These are phyloP conservation scores for Suillus lakei DNA, from an alignment of 768 basidiomycete species.

Conservation along the genomic window DNA sequence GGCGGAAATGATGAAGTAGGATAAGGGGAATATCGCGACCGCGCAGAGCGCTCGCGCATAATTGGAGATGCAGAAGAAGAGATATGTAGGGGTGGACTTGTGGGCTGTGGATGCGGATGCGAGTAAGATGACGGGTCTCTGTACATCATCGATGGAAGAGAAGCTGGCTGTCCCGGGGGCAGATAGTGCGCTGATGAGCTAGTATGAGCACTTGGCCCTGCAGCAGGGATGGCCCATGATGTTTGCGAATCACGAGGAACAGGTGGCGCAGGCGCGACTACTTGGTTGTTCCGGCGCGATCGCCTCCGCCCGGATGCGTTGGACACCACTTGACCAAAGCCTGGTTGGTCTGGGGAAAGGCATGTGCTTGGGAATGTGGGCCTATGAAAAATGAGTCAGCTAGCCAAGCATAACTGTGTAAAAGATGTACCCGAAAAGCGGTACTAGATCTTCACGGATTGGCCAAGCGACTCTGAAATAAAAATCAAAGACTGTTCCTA, in stretches of 20 bases:
- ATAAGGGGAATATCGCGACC: constrained; percentile 51
- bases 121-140: constrained; percentile 25
- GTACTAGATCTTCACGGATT: constrained; percentile 83
- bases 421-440: constrained; percentile 78
- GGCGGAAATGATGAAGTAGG: constrained; percentile 34
- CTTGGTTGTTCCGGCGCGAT: constrained; percentile 55
- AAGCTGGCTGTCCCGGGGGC: constrained; percentile 26
- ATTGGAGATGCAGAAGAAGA: constrained; percentile 31
- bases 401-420: background rate
- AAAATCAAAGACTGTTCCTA: constrained; percentile 16
- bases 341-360: constrained; percentile 83
- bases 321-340: constrained; percentile 83
- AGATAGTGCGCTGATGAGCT: constrained; percentile 24
- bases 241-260: constrained; percentile 36
- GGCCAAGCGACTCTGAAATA: constrained; percentile 79
- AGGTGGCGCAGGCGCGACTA: constrained; percentile 36
- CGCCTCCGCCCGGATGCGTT: constrained; percentile 64
- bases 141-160: constrained; percentile 30
- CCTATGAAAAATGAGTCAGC: constrained; percentile 42
- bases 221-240: constrained; percentile 52
- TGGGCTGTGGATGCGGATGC: constrained; percentile 35
- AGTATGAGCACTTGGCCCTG: constrained; percentile 29
- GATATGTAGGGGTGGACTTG: constrained; percentile 36
- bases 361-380: constrained; percentile 86
- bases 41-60: constrained; percentile 26